Conservation (phyloP, 352 stramenopile species). For the Globisporangium viniferum region DNA sequence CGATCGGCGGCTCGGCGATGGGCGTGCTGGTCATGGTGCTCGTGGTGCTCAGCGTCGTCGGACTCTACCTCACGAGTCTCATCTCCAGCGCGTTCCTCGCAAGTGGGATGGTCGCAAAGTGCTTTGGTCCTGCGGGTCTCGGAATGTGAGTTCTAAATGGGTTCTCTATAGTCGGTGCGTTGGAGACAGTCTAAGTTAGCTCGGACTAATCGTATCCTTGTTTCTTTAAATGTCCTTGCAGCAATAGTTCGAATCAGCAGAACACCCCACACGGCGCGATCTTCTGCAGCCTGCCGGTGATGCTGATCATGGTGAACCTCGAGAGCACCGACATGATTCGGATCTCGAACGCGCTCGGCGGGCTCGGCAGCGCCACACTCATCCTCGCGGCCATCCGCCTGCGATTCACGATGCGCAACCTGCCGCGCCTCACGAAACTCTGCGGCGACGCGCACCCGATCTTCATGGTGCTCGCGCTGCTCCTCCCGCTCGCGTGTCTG, state of each 20-base stretch:
- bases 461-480: slow-evolving; percentile 32
- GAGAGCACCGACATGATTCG: slow-evolving; percentile 47
- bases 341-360: slow-evolving; percentile 50
- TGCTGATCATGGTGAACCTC: slow-evolving; percentile 54
- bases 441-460: slow-evolving; percentile 30
- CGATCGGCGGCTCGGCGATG: slow-evolving; percentile 33
- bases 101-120: slow-evolving; percentile 48
- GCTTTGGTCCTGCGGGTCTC: slow-evolving; percentile 43
- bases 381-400: slow-evolving; percentile 38
- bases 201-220: neutral
- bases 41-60: slow-evolving; percentile 33
- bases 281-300: slow-evolving; percentile 53
- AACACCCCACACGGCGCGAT: slow-evolving; percentile 37
- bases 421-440: slow-evolving; percentile 41
- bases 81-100: slow-evolving; percentile 51
- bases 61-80: slow-evolving; percentile 44
- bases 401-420: slow-evolving; percentile 31
- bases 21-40: slow-evolving; percentile 31
- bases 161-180: neutral
- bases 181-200: neutral
- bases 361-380: slow-evolving; percentile 39
- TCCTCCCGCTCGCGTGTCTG: slow-evolving; percentile 32
- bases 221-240: slow-evolving; percentile 2
- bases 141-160: slow-evolving; percentile 27
- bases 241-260: slow-evolving; percentile 21